Evolutionary conservation across 2,329 filamentous ascomycete genomes (phyloP).

Genomic region (Botrytis fragariae): DNA sequence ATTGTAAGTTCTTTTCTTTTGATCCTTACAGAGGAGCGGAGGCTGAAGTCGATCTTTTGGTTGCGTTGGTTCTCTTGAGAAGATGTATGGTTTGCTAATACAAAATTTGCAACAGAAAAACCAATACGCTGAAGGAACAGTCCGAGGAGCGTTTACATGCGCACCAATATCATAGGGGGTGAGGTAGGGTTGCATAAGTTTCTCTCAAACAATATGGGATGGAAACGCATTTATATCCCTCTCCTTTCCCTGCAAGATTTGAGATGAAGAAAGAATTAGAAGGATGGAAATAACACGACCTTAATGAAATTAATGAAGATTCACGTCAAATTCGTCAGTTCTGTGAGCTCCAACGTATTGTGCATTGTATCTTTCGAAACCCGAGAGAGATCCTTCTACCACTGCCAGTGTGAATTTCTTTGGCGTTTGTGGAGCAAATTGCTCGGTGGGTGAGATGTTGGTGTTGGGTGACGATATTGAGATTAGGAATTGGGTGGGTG

Average conservation of each 20-base stretch:
- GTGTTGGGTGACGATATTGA: background rate
- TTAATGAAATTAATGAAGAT: background rate
- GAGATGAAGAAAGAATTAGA: background rate
- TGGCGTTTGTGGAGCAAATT: background rate
- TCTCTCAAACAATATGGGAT: background rate
- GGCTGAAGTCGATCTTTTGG: background rate
- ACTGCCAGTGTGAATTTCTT: background rate
- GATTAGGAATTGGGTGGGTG: background rate
- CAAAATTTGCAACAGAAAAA: constrained; percentile 1
- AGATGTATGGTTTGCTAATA: background rate
- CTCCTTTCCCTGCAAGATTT: background rate
- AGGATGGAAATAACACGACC: background rate
- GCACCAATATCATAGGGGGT: background rate
- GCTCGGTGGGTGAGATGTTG: background rate
- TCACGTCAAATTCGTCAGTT: background rate
- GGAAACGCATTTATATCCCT: background rate
- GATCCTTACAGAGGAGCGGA: background rate
- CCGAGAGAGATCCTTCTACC: background rate
- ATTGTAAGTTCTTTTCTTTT: background rate
- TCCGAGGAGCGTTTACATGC: constrained; percentile 16
- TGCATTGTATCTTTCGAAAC: background rate
- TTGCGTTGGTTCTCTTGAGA: background rate
- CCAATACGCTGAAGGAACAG: constrained; percentile 11
- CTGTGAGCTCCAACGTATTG: background rate
- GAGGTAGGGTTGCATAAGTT: background rate